Evolutionary conservation across 2,329 filamentous ascomycete species (phyloP).

Genomic region (Helicocarpus griseus): DNA sequence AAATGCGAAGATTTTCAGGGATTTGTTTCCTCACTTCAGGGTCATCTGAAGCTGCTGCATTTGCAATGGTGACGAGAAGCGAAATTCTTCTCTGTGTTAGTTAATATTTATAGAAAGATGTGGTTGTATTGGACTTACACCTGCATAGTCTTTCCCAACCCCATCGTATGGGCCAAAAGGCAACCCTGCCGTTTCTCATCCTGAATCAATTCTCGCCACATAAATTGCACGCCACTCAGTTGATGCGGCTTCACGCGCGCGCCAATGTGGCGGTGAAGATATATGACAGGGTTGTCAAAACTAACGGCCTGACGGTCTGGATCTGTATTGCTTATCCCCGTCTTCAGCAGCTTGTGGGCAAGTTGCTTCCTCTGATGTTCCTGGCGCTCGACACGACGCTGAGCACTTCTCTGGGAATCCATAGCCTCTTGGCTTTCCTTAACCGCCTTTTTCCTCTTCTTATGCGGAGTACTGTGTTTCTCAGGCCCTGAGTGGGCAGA

Average conservation of each 20-base stretch:
- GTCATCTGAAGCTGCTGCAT: constrained; percentile 54
- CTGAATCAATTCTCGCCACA: constrained; percentile 75
- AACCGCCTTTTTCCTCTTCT: constrained; percentile 38
- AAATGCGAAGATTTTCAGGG: constrained; percentile 52
- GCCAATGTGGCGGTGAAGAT: constrained; percentile 55
- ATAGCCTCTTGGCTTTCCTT: constrained; percentile 42
- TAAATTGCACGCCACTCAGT: constrained; percentile 68
- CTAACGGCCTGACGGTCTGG: constrained; percentile 39
- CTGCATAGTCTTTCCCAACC: constrained; percentile 87
- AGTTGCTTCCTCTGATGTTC: constrained; percentile 38
- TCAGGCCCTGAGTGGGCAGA: constrained; percentile 15
- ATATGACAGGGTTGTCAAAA: constrained; percentile 34
- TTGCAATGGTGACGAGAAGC: constrained; percentile 63
- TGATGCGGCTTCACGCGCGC: constrained; percentile 67
- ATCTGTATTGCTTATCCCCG: constrained; percentile 27
- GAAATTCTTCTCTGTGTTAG: constrained; percentile 46
- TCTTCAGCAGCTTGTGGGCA: constrained; percentile 21
- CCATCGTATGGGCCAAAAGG: constrained; percentile 82
- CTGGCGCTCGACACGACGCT: constrained; percentile 45
- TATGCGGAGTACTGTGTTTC: constrained; percentile 31
- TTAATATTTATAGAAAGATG: neutral
- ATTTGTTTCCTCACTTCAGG: constrained; percentile 53
- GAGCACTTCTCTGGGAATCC: constrained; percentile 47
- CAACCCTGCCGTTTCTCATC: constrained; percentile 60
- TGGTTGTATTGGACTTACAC: constrained; percentile 38